Percentiles rank a stretch among this genome's conserved stretches.
These are phyloP conservation scores for Schwanniomyces sp. DNA, from an alignment of 805 yeast genomes.

Conservation along the genomic window DNA sequence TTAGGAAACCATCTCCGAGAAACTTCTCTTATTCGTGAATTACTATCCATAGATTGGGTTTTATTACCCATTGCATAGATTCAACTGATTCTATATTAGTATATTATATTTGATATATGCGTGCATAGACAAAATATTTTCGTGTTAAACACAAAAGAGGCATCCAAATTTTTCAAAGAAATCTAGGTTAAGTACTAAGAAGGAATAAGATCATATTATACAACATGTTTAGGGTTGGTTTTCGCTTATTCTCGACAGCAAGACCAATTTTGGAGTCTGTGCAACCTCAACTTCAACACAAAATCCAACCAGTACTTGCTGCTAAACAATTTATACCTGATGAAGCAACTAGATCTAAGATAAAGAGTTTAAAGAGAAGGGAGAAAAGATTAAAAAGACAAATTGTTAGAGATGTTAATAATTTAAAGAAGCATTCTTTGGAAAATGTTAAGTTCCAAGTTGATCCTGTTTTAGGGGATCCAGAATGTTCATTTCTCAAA, in stretches of 20 bases:
- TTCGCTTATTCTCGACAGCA: slow-evolving; percentile 17
- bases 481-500: slow-evolving; percentile 62
- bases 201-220: not conserved
- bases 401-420: slow-evolving; percentile 39
- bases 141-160: not conserved
- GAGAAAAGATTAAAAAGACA: slow-evolving; percentile 42
- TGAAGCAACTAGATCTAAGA: slow-evolving; percentile 30
- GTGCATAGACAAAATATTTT: not conserved
- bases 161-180: slow-evolving; percentile 3
- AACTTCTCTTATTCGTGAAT: not conserved
- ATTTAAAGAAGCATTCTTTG: slow-evolving; percentile 38
- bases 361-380: slow-evolving; percentile 34
- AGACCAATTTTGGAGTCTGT: slow-evolving; percentile 10
- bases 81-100: not conserved
- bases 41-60: not conserved
- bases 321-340: slow-evolving; percentile 37
- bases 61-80: not conserved
- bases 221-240: slow-evolving; percentile 3
- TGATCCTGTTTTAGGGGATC: slow-evolving; percentile 85
- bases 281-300: slow-evolving; percentile 3
- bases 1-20: slow-evolving; percentile 19
- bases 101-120: not conserved
- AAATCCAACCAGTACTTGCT: slow-evolving; percentile 26
- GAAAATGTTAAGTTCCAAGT: slow-evolving; percentile 37
- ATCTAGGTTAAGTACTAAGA: not conserved